These are phyloP conservation scores for Trichoderma sp. DNA, from an alignment of 2,329 filamentous ascomycete genomes.

Conservation along the genomic window DNA sequence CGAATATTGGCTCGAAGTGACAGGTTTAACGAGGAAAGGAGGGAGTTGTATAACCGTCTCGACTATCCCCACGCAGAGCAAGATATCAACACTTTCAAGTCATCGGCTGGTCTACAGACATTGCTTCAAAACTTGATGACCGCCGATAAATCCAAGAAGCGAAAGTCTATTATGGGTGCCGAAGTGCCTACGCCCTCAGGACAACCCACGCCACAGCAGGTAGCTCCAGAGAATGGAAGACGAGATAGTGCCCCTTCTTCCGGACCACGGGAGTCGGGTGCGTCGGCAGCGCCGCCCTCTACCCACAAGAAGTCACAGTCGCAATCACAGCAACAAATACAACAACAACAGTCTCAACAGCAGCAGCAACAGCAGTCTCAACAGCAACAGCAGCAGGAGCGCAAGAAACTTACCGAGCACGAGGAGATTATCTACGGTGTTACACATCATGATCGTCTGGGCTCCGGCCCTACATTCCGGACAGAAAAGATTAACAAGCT, in stretches of 20 bases:
- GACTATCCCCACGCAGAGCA: slow-evolving; percentile 71
- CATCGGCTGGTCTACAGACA: slow-evolving; percentile 73
- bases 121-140: slow-evolving; percentile 79
- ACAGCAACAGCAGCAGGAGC: slow-evolving; percentile 46
- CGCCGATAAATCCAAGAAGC: slow-evolving; percentile 86
- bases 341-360: slow-evolving; percentile 27
- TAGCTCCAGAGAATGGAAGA: slow-evolving; percentile 40
- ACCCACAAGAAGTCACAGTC: slow-evolving; percentile 49
- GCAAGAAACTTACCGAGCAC: slow-evolving; percentile 68
- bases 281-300: slow-evolving; percentile 36
- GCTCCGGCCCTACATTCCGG: slow-evolving; percentile 84
- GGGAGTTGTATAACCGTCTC: slow-evolving; percentile 80
- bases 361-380: slow-evolving; percentile 31
- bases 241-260: slow-evolving; percentile 52
- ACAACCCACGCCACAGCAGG: slow-evolving; percentile 37
- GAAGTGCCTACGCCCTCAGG: slow-evolving; percentile 48
- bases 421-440: slow-evolving; percentile 82
- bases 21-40: slow-evolving; percentile 80
- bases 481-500: slow-evolving; percentile 78
- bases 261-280: slow-evolving; percentile 35
- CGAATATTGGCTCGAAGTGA: slow-evolving; percentile 86
- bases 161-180: slow-evolving; percentile 62
- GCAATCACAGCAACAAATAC: slow-evolving; percentile 34
- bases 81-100: slow-evolving; percentile 75
- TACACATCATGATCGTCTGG: slow-evolving; percentile 77